Conservation (phyloP, 2,329 filamentous ascomycete species). For the Pleoardoris graminearum region DNA sequence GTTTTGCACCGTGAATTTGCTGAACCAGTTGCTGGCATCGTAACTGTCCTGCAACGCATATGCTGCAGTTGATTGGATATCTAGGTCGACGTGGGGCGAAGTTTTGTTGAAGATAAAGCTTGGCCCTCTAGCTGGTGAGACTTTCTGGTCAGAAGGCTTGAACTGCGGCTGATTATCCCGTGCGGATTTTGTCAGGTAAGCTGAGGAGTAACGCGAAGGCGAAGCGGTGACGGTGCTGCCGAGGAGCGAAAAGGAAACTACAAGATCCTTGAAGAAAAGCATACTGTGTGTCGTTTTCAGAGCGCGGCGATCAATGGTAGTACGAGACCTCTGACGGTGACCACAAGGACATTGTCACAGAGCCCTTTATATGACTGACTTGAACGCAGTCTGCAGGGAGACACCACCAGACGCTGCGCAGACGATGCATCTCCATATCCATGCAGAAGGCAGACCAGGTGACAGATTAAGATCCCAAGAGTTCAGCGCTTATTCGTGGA, state of each 20-base stretch:
- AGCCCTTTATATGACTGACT: neutral
- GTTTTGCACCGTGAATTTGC: slow-evolving; percentile 42
- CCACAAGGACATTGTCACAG: neutral
- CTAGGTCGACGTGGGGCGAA: slow-evolving; percentile 16
- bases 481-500: slow-evolving; percentile 21
- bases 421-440: slow-evolving; percentile 1
- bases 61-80: slow-evolving; percentile 17
- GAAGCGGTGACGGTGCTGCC: slow-evolving; percentile 2
- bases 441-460: slow-evolving; percentile 13
- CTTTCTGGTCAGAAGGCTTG: slow-evolving; percentile 14
- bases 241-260: slow-evolving; percentile 1
- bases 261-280: neutral
- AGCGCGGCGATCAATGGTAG: neutral
- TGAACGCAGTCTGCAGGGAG: slow-evolving; percentile 3
- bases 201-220: neutral
- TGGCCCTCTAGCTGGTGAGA: slow-evolving; percentile 3
- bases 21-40: slow-evolving; percentile 44
- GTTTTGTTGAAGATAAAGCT: slow-evolving; percentile 11
- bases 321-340: neutral
- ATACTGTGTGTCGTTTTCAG: neutral
- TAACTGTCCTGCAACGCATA: slow-evolving; percentile 43
- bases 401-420: slow-evolving; percentile 7
- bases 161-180: slow-evolving; percentile 9
- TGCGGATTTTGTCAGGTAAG: neutral
- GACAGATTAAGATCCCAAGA: slow-evolving; percentile 12